Evolutionary conservation across 441 rosid species (phyloP).

Genomic region (Eutrema salsugineum): DNA sequence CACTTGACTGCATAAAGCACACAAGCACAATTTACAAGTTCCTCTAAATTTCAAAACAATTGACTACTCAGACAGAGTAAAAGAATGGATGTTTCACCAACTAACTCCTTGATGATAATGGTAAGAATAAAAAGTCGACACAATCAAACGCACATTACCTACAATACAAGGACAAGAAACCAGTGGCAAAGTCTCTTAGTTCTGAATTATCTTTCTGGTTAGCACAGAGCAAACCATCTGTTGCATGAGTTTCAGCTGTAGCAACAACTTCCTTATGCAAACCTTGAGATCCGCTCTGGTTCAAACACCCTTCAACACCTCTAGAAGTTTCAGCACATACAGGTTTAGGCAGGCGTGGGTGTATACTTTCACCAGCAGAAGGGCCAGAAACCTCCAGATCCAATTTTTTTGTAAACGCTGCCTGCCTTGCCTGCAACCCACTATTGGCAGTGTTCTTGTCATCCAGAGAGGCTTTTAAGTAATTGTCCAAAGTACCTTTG

Average conservation of each 20-base stretch:
- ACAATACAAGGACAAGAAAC: constrained; percentile 87
- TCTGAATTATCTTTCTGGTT: constrained; percentile 42
- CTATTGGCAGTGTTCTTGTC: constrained; percentile 25
- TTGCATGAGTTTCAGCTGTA: constrained; percentile 28
- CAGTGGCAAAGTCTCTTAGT: constrained; percentile 64
- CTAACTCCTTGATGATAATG: background rate
- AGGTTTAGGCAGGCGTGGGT: constrained; percentile 22
- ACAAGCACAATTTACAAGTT: constrained; percentile 1
- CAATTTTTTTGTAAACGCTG: constrained; percentile 47
- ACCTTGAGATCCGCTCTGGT: constrained; percentile 34
- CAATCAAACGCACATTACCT: constrained; percentile 44
- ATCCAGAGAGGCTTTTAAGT: constrained; percentile 51
- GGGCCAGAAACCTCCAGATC: constrained; percentile 38
- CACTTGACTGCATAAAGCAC: constrained; percentile 51
- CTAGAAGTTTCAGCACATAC: constrained; percentile 22
- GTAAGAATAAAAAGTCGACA: background rate
- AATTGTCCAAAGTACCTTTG: constrained; percentile 66
- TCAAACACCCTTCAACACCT: constrained; percentile 28
- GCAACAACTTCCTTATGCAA: constrained; percentile 34
- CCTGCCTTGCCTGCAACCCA: constrained; percentile 33
- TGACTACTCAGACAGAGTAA: background rate
- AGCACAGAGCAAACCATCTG: constrained; percentile 28
- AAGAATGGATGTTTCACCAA: background rate
- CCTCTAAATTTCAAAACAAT: background rate
- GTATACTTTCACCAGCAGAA: constrained; percentile 32